Conservation (phyloP, 495 filamentous ascomycete genomes). For the Aspergillus haitiensis region DNA sequence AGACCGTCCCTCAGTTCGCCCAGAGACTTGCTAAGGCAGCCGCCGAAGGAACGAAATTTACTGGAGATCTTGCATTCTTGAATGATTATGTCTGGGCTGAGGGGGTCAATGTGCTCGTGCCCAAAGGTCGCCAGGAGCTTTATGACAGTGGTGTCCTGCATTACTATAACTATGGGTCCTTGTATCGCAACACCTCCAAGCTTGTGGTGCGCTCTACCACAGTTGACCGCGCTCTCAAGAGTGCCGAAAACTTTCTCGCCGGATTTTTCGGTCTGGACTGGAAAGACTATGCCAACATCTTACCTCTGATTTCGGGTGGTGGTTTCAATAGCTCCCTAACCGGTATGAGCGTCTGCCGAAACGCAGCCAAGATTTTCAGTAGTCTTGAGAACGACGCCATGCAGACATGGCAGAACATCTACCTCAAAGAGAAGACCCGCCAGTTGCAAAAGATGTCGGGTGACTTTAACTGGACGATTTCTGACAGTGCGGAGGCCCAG, state of each 20-base stretch:
- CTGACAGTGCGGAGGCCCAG: slow-evolving; percentile 56
- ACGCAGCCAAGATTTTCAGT: slow-evolving; percentile 23
- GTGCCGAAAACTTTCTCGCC: slow-evolving; percentile 50
- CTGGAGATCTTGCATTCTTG: slow-evolving; percentile 50
- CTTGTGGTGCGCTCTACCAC: slow-evolving; percentile 63
- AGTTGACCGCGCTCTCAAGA: slow-evolving; percentile 51
- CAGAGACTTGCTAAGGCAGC: slow-evolving; percentile 34
- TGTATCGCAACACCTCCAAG: slow-evolving; percentile 59
- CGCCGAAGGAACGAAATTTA: slow-evolving; percentile 36
- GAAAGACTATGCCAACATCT: slow-evolving; percentile 54
- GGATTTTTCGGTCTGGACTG: slow-evolving; percentile 63
- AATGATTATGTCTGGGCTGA: slow-evolving; percentile 50
- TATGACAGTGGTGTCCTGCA: slow-evolving; percentile 55
- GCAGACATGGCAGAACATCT: slow-evolving; percentile 41
- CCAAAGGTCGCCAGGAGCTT: slow-evolving; percentile 50
- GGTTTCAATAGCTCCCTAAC: slow-evolving; percentile 25
- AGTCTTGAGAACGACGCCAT: slow-evolving; percentile 3
- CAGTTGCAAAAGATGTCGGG: slow-evolving; percentile 45
- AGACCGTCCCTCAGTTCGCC: slow-evolving; percentile 25
- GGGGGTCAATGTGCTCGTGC: slow-evolving; percentile 51
- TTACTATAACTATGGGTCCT: slow-evolving; percentile 60
- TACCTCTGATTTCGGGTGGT: slow-evolving; percentile 46
- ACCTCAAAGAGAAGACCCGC: slow-evolving; percentile 50
- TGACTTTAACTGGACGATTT: slow-evolving; percentile 49
- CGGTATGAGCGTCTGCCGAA: slow-evolving; percentile 37